Conservation (phyloP, 305 asterid species). For the Rubia tinctorum region DNA sequence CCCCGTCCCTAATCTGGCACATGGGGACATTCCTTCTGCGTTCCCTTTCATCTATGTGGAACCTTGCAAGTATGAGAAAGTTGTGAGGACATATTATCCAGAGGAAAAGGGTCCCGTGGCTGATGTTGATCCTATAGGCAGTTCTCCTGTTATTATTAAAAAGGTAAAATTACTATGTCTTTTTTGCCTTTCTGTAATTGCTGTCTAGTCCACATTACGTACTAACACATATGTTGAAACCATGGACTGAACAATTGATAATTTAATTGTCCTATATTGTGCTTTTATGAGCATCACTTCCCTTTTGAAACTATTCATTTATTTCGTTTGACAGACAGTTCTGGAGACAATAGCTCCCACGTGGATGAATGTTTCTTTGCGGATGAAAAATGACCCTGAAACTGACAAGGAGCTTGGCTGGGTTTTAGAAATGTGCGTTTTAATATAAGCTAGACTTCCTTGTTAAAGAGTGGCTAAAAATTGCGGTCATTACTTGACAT, state of each 20-base stretch:
- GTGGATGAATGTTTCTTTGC: constrained; percentile 97
- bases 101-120: constrained; percentile 65
- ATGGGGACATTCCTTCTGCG: constrained; percentile 81
- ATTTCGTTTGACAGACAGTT: constrained; percentile 44
- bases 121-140: no score
- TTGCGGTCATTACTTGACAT: constrained; percentile 19
- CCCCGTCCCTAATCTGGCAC: constrained; percentile 78
- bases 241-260: background rate
- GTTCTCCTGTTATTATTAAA: no score
- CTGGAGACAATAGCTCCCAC: constrained; percentile 95
- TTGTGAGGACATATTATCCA: constrained; percentile 82
- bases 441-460: background rate
- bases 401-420: constrained; percentile 96
- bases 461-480: constrained; percentile 13
- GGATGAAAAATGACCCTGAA: constrained; percentile 95
- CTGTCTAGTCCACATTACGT: no score
- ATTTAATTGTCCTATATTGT: background rate
- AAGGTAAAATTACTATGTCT: constrained; percentile 24
- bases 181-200: background rate
- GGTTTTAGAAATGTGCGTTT: constrained; percentile 93
- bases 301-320: background rate
- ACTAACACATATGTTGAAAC: background rate
- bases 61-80: constrained; percentile 65
- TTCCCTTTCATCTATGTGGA: constrained; percentile 92
- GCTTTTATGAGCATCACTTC: background rate